phyloP scores from a whole-genome alignment of 768 basidiomycete genomes.

The Pulveroboletus sp. region DNA sequence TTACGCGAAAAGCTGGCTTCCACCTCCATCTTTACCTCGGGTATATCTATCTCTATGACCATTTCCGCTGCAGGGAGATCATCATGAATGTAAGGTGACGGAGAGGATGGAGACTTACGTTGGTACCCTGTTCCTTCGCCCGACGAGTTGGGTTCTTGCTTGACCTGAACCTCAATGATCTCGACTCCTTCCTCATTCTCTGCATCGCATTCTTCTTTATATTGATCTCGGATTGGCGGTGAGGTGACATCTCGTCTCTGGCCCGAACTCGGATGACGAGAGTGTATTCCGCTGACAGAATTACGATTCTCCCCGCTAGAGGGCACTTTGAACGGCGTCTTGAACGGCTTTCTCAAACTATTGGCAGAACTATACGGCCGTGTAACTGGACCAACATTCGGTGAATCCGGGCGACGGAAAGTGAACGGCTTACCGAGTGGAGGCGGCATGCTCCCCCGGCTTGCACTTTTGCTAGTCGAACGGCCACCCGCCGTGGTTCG shows the following conservation, averaged over 20 bases:
- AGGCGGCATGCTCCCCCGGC: conserved; percentile 14
- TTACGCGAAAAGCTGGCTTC: conserved; percentile 42
- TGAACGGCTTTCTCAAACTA: conserved; percentile 52
- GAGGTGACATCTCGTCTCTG: neutral
- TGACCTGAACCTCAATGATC: conserved; percentile 8
- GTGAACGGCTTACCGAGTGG: conserved; percentile 17
- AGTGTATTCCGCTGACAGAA: conserved; percentile 1
- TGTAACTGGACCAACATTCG: conserved; percentile 35
- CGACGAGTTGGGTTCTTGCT: neutral
- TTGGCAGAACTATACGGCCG: conserved; percentile 42
- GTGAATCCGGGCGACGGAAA: neutral
- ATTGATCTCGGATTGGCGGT: neutral
- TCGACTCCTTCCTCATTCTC: conserved; percentile 6
- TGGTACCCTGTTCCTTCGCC: neutral
- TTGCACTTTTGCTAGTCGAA: neutral
- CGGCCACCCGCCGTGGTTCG: neutral
- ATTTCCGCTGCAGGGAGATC: neutral
- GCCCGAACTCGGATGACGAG: neutral
- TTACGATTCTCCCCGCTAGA: conserved; percentile 39
- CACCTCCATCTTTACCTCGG: conserved; percentile 34
- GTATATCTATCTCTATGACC: conserved; percentile 17
- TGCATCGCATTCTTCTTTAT: neutral
- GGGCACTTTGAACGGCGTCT: conserved; percentile 37
- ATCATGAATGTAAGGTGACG: neutral
- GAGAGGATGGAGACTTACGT: neutral